These are phyloP conservation scores for Asterophora parasitica DNA, from an alignment of 768 basidiomycete genomes.

Conservation along the genomic window DNA sequence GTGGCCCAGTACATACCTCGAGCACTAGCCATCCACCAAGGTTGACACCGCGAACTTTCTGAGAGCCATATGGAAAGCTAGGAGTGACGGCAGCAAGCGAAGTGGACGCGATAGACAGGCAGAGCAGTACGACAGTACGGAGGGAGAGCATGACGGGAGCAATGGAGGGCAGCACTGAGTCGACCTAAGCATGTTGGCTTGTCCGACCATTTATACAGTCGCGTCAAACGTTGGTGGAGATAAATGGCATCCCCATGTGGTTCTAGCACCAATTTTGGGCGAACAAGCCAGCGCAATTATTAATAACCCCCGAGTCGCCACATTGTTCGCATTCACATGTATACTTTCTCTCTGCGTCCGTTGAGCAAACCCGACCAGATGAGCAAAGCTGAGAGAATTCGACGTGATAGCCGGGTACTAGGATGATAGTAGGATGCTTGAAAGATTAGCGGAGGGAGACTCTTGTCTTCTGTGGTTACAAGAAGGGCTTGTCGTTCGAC, in stretches of 20 bases:
- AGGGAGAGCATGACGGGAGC: slow-evolving; percentile 11
- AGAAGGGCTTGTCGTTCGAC: not conserved
- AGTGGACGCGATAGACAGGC: slow-evolving; percentile 27
- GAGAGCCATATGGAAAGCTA: slow-evolving; percentile 67
- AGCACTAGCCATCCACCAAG: slow-evolving; percentile 59
- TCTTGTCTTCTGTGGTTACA: not conserved
- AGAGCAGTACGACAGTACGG: slow-evolving; percentile 18
- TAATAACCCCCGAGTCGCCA: not conserved
- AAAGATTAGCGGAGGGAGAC: not conserved
- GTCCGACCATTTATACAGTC: slow-evolving; percentile 11
- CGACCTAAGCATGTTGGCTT: not conserved
- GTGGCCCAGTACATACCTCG: slow-evolving; percentile 27
- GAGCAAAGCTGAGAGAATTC: not conserved
- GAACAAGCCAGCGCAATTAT: slow-evolving; percentile 9
- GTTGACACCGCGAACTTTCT: slow-evolving; percentile 80
- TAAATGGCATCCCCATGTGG: slow-evolving; percentile 17
- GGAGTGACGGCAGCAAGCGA: slow-evolving; percentile 34
- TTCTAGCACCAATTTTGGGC: slow-evolving; percentile 18
- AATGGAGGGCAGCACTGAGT: slow-evolving; percentile 5
- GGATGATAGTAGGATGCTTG: not conserved
- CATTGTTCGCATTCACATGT: slow-evolving; percentile 10
- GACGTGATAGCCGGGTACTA: not conserved
- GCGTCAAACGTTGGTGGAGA: slow-evolving; percentile 7
- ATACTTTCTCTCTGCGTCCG: not conserved
- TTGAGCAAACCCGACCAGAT: not conserved